Conservation (phyloP, 163 green algal species). For the Scenedesmus sp. region DNA sequence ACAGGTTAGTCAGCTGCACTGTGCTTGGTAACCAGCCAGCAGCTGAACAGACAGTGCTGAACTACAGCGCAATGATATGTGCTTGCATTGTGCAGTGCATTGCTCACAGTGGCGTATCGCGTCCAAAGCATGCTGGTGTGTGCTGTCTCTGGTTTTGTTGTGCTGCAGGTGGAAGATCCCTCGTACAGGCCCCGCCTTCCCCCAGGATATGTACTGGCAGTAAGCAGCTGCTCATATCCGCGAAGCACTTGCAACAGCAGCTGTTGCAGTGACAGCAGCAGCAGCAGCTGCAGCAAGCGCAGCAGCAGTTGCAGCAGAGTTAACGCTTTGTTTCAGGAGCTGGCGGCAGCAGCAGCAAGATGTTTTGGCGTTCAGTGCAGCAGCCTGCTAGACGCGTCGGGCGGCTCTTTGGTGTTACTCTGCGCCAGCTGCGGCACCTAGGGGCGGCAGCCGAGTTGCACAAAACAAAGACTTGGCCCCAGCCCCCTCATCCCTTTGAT, state of each 20-base stretch:
- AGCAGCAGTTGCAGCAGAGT: not conserved
- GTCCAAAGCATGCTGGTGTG: not conserved
- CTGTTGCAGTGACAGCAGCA: not conserved
- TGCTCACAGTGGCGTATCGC: not conserved
- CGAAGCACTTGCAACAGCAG: not conserved
- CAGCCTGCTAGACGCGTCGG: not conserved
- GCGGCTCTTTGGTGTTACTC: not conserved
- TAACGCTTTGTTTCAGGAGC: not conserved
- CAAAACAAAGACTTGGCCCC: too few species aligned
- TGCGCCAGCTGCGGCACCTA: not conserved
- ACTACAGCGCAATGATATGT: not conserved
- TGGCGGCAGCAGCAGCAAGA: not conserved
- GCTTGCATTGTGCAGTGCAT: not conserved
- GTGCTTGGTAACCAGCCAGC: not conserved
- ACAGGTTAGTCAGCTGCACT: too few species aligned
- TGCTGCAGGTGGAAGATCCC: slow-evolving; percentile 71
- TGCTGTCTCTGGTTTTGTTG: not conserved
- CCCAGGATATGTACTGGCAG: slow-evolving; percentile 73
- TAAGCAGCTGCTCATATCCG: not conserved
- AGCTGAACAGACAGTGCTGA: not conserved
- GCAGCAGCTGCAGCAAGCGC: not conserved
- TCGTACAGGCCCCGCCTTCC: slow-evolving; percentile 69
- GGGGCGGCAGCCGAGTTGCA: too few species aligned
- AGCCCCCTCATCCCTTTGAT: too few species aligned
- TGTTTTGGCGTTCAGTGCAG: not conserved